Base-by-base conservation (phyloP, 148 eudicot species). In the Heliosperma pusillum region DNA sequence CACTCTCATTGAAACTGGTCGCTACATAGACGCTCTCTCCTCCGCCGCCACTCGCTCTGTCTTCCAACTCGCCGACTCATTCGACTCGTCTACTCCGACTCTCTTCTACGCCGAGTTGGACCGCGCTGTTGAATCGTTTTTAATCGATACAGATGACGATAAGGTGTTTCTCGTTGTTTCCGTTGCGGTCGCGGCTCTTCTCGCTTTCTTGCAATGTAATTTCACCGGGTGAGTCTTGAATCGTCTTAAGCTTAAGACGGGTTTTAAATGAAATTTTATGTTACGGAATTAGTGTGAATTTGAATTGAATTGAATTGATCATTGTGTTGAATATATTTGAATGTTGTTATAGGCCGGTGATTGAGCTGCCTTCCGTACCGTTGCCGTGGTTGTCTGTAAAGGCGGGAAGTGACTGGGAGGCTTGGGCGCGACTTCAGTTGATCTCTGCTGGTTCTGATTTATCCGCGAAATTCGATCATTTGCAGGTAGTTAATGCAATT, bases 361-460 rank as follows among this genome's bases (percentile, higher is more conserved):
- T 81, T 77, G 89, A 73, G 80, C 71, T 94, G 21, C 97, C 97
- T 72, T 12, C 71, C 12, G 73, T 88, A 76, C 97, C 96, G 5
- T 76, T 88, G 73, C 80, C 76, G n/a, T 85, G 85, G 87, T 66
- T 52, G 27, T 42, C 15, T n/a, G 27, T 75, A 5, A 73, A 77
- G 44, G 75, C 67, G 22, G 88, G 83, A 29, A 79, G 75, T 67
- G 90, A 81, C 44, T 92, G 95, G 96, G 98, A 94, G 81, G 82
- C 79, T 21, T 94, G 96, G 93, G 97, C 98, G 12, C 76, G 81
- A 33, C 81, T 83, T 82, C 90, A 94, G 75, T 80, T 91, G 62
- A 88, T 85, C 89, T 83, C 87, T 3, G 87, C 83, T 77, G 97
- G 98, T 61, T 91, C 98, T 78, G 96, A 92, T 64, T 86, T 94